phyloP scores from a whole-genome alignment of 768 basidiomycete species.

The Boletellus ananas region DNA sequence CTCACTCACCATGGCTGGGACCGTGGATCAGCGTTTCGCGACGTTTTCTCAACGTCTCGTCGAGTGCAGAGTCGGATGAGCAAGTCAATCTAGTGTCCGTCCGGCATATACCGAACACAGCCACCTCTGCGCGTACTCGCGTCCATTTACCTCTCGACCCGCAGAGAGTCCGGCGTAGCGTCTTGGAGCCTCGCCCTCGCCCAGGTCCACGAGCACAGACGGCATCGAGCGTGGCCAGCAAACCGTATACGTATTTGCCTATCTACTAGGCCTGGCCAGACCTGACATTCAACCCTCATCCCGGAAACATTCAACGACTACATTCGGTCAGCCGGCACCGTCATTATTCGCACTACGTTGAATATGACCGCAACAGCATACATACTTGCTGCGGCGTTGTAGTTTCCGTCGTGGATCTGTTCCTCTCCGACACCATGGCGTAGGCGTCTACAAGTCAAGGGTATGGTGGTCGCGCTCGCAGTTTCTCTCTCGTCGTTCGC shows the following conservation, averaged over 20 bases:
- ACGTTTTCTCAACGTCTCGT: slow-evolving; percentile 29
- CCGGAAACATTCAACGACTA: slow-evolving; percentile 73
- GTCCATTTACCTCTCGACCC: no score
- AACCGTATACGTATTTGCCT: no score
- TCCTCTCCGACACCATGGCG: slow-evolving; percentile 37
- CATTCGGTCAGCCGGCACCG: slow-evolving; percentile 34
- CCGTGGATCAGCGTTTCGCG: slow-evolving; percentile 14
- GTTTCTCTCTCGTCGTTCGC: no score
- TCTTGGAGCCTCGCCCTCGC: no score
- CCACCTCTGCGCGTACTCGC: slow-evolving; percentile 14
- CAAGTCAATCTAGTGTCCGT: slow-evolving; percentile 27
- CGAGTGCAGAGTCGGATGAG: slow-evolving; percentile 8
- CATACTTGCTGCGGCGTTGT: slow-evolving; percentile 51
- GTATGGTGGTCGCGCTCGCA: no score
- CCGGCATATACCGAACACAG: slow-evolving; percentile 44
- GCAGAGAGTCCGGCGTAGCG: no score
- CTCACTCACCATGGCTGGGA: slow-evolving; percentile 36
- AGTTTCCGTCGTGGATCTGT: slow-evolving; percentile 50
- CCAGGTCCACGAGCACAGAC: no score
- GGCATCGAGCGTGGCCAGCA: no score
- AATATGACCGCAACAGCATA: no score
- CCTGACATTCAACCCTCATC: slow-evolving; percentile 51
- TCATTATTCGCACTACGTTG: slow-evolving; percentile 6
- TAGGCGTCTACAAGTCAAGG: no score
- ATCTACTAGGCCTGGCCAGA: no score